Evolutionary conservation across 164 flowering plant species (phyloP).

Genomic region (Magnolia kwangsiensis): DNA sequence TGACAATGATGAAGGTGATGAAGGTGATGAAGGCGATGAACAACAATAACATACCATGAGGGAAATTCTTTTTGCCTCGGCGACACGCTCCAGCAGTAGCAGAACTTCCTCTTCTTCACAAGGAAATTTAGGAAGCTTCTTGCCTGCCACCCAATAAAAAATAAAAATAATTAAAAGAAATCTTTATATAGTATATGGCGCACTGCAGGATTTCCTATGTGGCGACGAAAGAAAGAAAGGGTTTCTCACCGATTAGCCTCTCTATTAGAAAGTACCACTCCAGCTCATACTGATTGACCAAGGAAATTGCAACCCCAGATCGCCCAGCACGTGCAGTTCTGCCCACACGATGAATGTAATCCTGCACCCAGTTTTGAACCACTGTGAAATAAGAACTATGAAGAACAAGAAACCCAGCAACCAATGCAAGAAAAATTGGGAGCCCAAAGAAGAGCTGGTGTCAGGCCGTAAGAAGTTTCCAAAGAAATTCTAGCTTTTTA

Average conservation of each 20-base stretch:
- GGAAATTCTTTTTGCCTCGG: conserved; percentile 74
- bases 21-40: background rate
- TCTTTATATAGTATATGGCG: background rate
- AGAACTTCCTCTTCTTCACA: conserved; percentile 71
- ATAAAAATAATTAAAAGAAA: background rate
- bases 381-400: too few relatives aligned
- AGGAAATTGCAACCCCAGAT: conserved; percentile 84
- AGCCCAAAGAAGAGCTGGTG: too few relatives aligned
- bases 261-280: conserved; percentile 89
- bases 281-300: conserved; percentile 85
- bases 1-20: too few relatives aligned
- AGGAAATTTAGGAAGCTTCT: conserved; percentile 62
- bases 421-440: too few relatives aligned
- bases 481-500: too few relatives aligned
- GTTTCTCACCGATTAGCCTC: conserved; percentile 54
- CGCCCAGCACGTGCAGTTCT: conserved; percentile 98
- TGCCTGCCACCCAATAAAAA: conserved; percentile 34
- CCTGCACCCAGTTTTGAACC: conserved; percentile 38
- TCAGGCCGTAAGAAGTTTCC: too few relatives aligned
- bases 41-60: conserved; percentile 37
- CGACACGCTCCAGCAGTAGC: conserved; percentile 56
- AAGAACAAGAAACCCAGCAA: too few relatives aligned
- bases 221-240: background rate
- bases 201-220: background rate
- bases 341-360: conserved; percentile 93